Evolutionary conservation across 345 rosid species (phyloP).

Genomic region (Firmiana major): DNA sequence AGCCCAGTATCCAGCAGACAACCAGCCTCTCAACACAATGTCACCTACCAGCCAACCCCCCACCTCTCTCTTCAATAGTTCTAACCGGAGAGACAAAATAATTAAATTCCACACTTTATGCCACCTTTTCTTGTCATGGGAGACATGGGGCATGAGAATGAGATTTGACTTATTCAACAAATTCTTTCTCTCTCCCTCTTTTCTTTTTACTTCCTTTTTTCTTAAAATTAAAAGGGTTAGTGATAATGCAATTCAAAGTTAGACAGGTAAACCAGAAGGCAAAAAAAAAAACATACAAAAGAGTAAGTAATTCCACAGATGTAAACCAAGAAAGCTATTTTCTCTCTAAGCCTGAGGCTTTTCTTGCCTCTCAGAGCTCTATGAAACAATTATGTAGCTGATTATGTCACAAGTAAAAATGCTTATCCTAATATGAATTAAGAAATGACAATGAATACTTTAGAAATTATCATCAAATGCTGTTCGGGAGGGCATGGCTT

Average conservation of each 20-base stretch:
- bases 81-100: constrained; percentile 1
- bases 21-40: constrained; percentile 4
- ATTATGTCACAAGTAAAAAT: constrained; percentile 27
- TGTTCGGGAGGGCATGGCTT: neutral
- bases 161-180: neutral
- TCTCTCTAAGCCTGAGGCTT: neutral
- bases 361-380: neutral
- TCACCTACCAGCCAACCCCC: constrained; percentile 10
- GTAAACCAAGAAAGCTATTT: constrained; percentile 13
- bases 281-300: neutral
- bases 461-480: constrained; percentile 10
- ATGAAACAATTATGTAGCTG: constrained; percentile 21
- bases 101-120: constrained; percentile 13
- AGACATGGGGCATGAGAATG: neutral
- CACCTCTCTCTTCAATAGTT: neutral
- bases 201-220: neutral
- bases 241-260: neutral
- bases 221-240: neutral
- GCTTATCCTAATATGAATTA: constrained; percentile 23
- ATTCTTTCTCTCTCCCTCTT: neutral
- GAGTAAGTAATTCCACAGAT: constrained; percentile 10
- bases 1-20: neutral
- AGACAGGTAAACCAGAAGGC: neutral
- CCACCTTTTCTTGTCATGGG: constrained; percentile 12
- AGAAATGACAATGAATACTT: constrained; percentile 8